A percentile compares a stretch with the other conserved stretches of the same genome.
These are phyloP conservation scores for Colletotrichum zoysiae DNA, from an alignment of 2,329 filamentous ascomycete genomes.

Conservation along the genomic window DNA sequence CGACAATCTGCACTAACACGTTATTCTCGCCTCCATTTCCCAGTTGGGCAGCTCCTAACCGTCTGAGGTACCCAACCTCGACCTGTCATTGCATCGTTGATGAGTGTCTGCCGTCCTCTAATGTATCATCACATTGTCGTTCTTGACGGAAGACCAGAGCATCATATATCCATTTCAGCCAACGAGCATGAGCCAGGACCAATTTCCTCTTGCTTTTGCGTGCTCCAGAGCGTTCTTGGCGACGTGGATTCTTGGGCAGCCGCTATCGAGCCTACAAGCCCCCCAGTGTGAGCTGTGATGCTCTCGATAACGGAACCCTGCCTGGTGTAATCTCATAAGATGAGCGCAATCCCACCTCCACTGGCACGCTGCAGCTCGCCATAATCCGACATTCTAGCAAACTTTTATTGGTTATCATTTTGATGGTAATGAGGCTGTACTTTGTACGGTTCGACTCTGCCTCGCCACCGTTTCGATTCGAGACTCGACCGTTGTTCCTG, in stretches of 20 bases:
- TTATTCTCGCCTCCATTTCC: conserved; percentile 32
- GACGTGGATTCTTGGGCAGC: conserved; percentile 2
- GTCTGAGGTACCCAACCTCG: conserved; percentile 13
- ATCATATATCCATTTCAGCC: conserved; percentile 6
- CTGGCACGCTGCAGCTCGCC: conserved; percentile 30
- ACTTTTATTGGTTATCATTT: neutral
- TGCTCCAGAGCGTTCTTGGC: conserved; percentile 3
- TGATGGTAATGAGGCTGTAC: neutral
- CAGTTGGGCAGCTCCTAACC: conserved; percentile 20
- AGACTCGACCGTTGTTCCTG: conserved; percentile 9
- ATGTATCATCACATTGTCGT: neutral
- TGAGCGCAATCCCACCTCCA: conserved; percentile 34
- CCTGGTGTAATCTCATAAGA: conserved; percentile 34
- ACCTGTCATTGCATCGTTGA: conserved; percentile 4
- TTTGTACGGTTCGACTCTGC: neutral
- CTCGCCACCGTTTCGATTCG: conserved; percentile 14
- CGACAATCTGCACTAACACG: conserved; percentile 22
- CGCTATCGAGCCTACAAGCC: neutral
- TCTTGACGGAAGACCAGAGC: neutral
- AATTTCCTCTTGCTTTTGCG: conserved; percentile 14
- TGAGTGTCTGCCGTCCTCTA: neutral
- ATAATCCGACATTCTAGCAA: conserved; percentile 18
- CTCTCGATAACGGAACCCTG: conserved; percentile 31
- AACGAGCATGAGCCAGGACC: neutral
- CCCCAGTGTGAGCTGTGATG: conserved; percentile 13